These are phyloP conservation scores for Flaveria bidentis DNA, from an alignment of 129 eudicot species.

Conservation along the genomic window DNA sequence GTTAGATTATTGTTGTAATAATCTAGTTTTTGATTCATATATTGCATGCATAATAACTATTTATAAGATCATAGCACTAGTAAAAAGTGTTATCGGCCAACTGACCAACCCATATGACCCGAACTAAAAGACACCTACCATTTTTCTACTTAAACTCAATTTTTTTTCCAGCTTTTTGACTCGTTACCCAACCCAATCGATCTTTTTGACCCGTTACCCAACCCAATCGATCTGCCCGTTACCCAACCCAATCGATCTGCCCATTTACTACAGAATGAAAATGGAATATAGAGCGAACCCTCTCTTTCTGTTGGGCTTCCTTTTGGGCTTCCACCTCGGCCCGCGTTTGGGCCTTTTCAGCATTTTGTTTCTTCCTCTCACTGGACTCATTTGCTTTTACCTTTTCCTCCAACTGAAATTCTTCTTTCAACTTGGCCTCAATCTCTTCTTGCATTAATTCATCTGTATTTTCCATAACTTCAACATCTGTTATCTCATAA, in stretches of 20 bases:
- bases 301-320: slow-evolving; percentile 72
- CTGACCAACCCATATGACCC: background rate
- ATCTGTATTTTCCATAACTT: slow-evolving; percentile 31
- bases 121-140: background rate
- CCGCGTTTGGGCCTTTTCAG: slow-evolving; percentile 57
- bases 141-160: background rate
- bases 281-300: slow-evolving; percentile 14
- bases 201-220: too few species aligned
- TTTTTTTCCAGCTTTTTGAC: background rate
- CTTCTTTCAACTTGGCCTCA: slow-evolving; percentile 55
- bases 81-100: background rate
- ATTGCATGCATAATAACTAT: background rate
- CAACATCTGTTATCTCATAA: background rate
- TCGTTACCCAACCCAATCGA: too few species aligned
- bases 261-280: background rate
- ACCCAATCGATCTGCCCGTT: too few species aligned
- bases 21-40: background rate
- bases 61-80: background rate
- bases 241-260: background rate
- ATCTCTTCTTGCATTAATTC: slow-evolving; percentile 37
- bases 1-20: background rate
- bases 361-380: too few species aligned
- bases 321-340: slow-evolving; percentile 63
- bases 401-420: slow-evolving; percentile 53
- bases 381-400: slow-evolving; percentile 64